These are phyloP conservation scores for Corymbia calophylla DNA, from an alignment of 441 rosid genomes.

Conservation along the genomic window DNA sequence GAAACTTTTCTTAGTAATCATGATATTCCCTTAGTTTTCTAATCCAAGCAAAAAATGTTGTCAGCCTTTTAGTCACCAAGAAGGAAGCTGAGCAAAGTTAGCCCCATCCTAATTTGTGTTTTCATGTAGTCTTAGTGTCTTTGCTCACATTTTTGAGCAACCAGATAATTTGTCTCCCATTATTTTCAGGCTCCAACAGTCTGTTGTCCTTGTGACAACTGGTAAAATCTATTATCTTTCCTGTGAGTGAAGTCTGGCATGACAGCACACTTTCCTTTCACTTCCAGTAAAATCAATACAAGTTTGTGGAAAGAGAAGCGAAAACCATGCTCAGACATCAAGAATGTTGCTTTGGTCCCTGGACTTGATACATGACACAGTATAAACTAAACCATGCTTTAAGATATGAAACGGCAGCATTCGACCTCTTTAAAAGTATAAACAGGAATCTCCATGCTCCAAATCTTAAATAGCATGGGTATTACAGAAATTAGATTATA, in stretches of 20 bases:
- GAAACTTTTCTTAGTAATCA: not conserved
- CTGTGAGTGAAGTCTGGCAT: not conserved
- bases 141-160: not conserved
- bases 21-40: not conserved
- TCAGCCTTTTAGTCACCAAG: not conserved
- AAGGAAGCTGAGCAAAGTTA: not conserved
- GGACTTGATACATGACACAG: not conserved
- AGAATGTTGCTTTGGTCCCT: not conserved
- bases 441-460: not conserved
- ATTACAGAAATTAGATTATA: not conserved
- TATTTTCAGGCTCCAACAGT: not conserved
- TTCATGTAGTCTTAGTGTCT: not conserved
- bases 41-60: not conserved
- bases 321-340: not conserved
- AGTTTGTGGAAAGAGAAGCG: not conserved
- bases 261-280: not conserved
- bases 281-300: not conserved
- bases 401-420: not conserved
- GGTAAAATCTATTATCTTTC: not conserved
- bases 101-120: not conserved
- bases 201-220: not conserved
- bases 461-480: not conserved
- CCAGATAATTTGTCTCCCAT: not conserved
- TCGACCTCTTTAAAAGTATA: not conserved
- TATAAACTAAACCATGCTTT: not conserved